Base-by-base conservation (phyloP, 495 filamentous ascomycete genomes). In the Copromyces sp. region DNA sequence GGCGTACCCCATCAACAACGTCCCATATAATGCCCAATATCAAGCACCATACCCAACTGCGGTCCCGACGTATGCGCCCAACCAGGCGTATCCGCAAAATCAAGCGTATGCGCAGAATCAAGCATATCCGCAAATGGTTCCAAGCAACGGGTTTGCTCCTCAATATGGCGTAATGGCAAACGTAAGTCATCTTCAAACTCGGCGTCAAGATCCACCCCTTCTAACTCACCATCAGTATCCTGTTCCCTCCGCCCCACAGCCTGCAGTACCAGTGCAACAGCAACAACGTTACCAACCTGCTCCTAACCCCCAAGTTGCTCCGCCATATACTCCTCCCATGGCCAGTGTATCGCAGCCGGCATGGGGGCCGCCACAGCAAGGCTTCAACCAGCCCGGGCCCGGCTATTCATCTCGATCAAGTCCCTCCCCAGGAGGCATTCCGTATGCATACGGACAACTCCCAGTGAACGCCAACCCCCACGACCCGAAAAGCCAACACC, bases 391-490 rank as follows among this genome's bases (percentile, higher is more conserved):
- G 68, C 73, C 70, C 12, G 76, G 77, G 77, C 45, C 76, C 76
- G 9, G 74, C 75, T 29, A 77, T 70, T 42, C 75, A 40, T 68
- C 86, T 45, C 75, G 83, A 69, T 72, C 79, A 68, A 84, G 75
- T 68, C 76, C 80, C 75, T 77, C 77, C 2, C 38, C 78, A 11
- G 59, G 77, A 41, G 83, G 82, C 9, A 87, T 87, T 37, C 87
- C 89, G 4, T 95, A 95, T 78, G 84, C 88, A 7, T 96, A 91
- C 79, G 89, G 91, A 9, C 92, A 94, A 75, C 86, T 94, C 38
- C 93, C 93, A 3, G 88, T 84, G 16, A 89, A 93, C 74, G 84
- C 85, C 71, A 87, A 92, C 78, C 89, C 89, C 70, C 81, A 89
- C 45, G 86, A 89, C 70, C 85, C 90, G 53, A 89, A 91, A 78